A percentile compares a stretch with the other conserved stretches of the same genome.
Conservation (phyloP, 306 rosid species). For the Canavalia ensiformis region DNA sequence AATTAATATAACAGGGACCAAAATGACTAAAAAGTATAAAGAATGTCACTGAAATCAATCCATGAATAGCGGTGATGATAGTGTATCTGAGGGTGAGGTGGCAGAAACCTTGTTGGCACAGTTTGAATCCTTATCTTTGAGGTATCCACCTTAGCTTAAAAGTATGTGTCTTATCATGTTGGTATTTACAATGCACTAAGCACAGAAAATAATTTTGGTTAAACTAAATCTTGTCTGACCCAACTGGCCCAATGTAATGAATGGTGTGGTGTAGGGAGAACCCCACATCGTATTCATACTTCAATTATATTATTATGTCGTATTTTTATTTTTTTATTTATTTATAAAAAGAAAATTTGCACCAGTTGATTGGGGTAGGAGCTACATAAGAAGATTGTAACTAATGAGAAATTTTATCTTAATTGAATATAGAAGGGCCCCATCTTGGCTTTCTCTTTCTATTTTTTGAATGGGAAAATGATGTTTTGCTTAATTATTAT, state of each 20-base stretch:
- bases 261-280: not conserved
- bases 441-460: not conserved
- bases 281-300: constrained; percentile 29
- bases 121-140: constrained; percentile 32
- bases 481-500: no score
- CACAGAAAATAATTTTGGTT: constrained; percentile 24
- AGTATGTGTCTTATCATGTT: constrained; percentile 41
- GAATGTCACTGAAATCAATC: not conserved
- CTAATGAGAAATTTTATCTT: constrained; percentile 20
- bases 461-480: no score
- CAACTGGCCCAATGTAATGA: not conserved
- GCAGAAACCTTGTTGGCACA: not conserved
- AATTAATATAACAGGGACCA: not conserved
- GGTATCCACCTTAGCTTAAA: constrained; percentile 48
- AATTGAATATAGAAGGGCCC: constrained; percentile 37
- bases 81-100: not conserved
- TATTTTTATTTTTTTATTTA: not conserved
- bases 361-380: constrained; percentile 10
- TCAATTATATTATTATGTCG: not conserved
- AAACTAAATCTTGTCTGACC: constrained; percentile 27
- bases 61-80: not conserved
- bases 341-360: not conserved
- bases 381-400: constrained; percentile 3
- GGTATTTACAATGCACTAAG: constrained; percentile 38
- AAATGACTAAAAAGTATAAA: not conserved